Percentiles rank a stretch among this genome's conserved stretches.
These are phyloP conservation scores for Exophiala sideris DNA, from an alignment of 2,329 filamentous ascomycete genomes.

Conservation along the genomic window DNA sequence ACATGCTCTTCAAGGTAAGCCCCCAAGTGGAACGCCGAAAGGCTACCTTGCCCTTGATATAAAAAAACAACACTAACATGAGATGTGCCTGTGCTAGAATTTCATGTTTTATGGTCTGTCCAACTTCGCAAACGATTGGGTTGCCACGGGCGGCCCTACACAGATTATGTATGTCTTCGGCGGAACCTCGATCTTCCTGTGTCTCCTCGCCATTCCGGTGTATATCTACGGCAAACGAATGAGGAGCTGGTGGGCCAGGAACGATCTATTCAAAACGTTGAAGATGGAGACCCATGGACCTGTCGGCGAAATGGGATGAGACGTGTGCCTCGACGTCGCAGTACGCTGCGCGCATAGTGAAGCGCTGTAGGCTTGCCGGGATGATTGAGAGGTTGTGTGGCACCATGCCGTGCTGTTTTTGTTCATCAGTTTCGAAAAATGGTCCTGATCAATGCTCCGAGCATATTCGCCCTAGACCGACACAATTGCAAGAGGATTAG, in stretches of 20 bases:
- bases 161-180: constrained; percentile 33
- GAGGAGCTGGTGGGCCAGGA: constrained; percentile 22
- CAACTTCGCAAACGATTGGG: constrained; percentile 32
- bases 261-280: constrained; percentile 22
- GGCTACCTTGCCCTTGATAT: neutral
- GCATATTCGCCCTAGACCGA: no score
- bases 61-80: no score
- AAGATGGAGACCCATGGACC: constrained; percentile 24
- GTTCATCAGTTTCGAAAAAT: no score
- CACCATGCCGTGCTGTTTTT: no score
- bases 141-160: constrained; percentile 25
- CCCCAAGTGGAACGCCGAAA: no score
- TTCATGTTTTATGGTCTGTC: constrained; percentile 33
- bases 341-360: neutral
- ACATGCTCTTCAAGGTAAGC: constrained; percentile 31
- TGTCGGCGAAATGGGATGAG: constrained; percentile 16
- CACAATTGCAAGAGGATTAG: no score
- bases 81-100: constrained; percentile 20
- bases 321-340: no score
- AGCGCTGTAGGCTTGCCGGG: neutral
- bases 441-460: no score
- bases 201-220: constrained; percentile 29
- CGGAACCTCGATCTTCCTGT: constrained; percentile 29
- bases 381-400: neutral
- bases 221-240: constrained; percentile 31